A percentile compares a stretch with the other conserved stretches of the same genome.
Conservation (phyloP, 2,329 filamentous ascomycete genomes). For the Stylonectria norvegica region DNA sequence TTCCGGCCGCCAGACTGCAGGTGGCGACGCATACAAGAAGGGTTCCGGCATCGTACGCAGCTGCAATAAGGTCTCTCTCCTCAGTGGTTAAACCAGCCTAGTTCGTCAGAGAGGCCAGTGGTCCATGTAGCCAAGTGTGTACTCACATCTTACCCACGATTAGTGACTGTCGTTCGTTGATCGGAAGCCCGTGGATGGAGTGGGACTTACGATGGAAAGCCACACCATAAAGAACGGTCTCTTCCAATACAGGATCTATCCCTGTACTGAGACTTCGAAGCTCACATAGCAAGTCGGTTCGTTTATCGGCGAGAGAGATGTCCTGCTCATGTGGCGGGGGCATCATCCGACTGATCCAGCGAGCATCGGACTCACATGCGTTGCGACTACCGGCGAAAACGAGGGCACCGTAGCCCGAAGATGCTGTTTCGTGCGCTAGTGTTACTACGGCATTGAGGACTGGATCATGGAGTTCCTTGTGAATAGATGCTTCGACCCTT, state of each 20-base stretch:
- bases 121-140: conserved; percentile 1
- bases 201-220: conserved; percentile 66
- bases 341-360: conserved; percentile 64
- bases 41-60: conserved; percentile 65
- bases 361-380: conserved; percentile 65
- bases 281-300: conserved; percentile 63
- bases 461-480: conserved; percentile 61
- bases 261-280: conserved; percentile 63
- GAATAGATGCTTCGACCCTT: conserved; percentile 51
- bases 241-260: conserved; percentile 61
- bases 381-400: conserved; percentile 70
- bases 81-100: conserved; percentile 69
- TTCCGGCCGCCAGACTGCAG: conserved; percentile 78
- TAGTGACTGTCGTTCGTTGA: conserved; percentile 5
- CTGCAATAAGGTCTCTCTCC: conserved; percentile 68
- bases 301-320: conserved; percentile 49
- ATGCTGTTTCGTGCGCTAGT: conserved; percentile 64
- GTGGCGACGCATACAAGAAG: conserved; percentile 72
- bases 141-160: conserved; percentile 44
- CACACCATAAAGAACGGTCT: conserved; percentile 63
- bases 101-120: conserved; percentile 23
- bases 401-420: conserved; percentile 66
- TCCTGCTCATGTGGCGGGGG: conserved; percentile 48
- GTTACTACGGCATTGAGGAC: conserved; percentile 69
- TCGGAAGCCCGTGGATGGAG: too few species aligned